Evolutionary conservation across 176 grass and related monocot species (phyloP), one percentile per base, ranked within the genome.

Genomic region (Microstegium vimineum): DNA sequence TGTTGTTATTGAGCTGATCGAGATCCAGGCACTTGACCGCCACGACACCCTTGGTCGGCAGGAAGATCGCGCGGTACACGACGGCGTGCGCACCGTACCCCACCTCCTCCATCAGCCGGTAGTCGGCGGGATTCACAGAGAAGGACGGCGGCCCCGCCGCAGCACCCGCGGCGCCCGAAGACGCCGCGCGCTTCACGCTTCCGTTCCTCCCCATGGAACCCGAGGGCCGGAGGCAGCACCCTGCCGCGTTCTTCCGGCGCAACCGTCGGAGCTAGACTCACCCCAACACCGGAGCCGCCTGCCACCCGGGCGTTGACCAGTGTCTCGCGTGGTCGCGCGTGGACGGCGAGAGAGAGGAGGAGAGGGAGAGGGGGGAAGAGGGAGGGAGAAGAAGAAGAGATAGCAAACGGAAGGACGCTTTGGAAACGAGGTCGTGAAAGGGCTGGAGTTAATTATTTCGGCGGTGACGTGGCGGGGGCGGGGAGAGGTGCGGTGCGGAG

Each of bases 1-100:
- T 90, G 86, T 90, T 99, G 69, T 94, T 99, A 74, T 92, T 99
- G 84, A 94, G 91, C 82, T 94, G 96, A 84, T 99, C 96, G 84
- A 99, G 96, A 99, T 99, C 96, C 80, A 99, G 85, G 89, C 93
- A 88, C 91, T 99, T 99, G 87, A 99, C 91, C 11, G 96, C 96
- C 42, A 99, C 89, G 11, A 91, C 65, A 66, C 87, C 85, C 79
- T 84, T 94, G 69, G 76, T 71, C 6, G 93, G 96, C 62, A 94
- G 12, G 87, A 93, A 89, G 87, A 90, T 68, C 82, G 93, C 96
- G 79, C 85, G 91, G 91, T 89, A 95, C 16, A 99, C 96, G 46
- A 90, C 89, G 66, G 96, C 96, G 82, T 94, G 94, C 56, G 96
- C 96, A 7, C 96, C 96, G 75, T 99, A 92, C 3, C 96, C 96